These are phyloP conservation scores for Plasmodium reichenowi DNA, from an alignment of 169 alveolate genomes.

Conservation along the genomic window DNA sequence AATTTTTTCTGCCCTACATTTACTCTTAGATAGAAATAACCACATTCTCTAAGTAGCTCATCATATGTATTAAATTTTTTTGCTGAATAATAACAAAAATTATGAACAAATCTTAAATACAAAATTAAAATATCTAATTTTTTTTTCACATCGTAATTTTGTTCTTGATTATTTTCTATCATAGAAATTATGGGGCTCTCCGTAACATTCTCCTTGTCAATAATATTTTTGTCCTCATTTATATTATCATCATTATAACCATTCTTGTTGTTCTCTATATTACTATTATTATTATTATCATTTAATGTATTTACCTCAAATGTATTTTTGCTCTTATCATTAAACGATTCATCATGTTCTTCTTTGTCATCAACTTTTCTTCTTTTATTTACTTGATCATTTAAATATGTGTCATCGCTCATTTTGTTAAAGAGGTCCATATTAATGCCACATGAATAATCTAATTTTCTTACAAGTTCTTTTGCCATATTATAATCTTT, in stretches of 20 bases:
- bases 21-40: constrained; percentile 54
- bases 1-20: constrained; percentile 29
- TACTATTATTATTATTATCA: not conserved
- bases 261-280: not conserved
- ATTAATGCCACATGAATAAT: constrained; percentile 47
- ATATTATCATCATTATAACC: not conserved
- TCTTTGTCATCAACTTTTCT: constrained; percentile 10
- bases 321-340: not conserved
- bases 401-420: constrained; percentile 16
- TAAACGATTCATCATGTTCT: not conserved
- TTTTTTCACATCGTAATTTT: constrained; percentile 1
- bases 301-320: not conserved
- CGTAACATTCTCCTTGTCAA: not conserved
- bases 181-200: constrained; percentile 41
- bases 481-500: constrained; percentile 61
- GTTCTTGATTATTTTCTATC: constrained; percentile 28
- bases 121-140: constrained; percentile 52
- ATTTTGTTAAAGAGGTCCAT: not conserved
- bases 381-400: constrained; percentile 14
- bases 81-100: constrained; percentile 71
- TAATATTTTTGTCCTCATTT: not conserved
- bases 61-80: constrained; percentile 68
- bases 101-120: constrained; percentile 68
- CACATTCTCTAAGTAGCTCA: constrained; percentile 74
- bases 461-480: constrained; percentile 29